Evolutionary conservation across 2,329 filamentous ascomycete species (phyloP).

Genomic region (Rugonectria rugulosa): DNA sequence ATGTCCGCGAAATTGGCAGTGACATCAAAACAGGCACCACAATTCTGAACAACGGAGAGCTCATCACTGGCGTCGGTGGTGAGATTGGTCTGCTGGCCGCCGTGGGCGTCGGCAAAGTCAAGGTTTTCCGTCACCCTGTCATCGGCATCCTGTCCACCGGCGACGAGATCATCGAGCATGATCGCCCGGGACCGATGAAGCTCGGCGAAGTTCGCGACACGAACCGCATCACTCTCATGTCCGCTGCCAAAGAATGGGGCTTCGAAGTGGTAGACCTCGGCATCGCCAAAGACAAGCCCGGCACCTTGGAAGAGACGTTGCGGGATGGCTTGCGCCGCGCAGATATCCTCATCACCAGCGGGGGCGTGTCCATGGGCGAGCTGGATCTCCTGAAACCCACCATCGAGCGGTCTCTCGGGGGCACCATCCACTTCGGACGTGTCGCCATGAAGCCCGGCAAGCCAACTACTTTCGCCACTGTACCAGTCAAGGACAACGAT

Average conservation of each 20-base stretch:
- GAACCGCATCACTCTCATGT: constrained; percentile 87
- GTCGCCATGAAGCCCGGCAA: constrained; percentile 99
- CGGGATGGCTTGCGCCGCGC: constrained; percentile 76
- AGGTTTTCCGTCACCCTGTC: constrained; percentile 77
- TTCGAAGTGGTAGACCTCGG: constrained; percentile 86
- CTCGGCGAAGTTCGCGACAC: constrained; percentile 92
- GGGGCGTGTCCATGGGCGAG: constrained; percentile 97
- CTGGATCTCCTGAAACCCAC: constrained; percentile 96
- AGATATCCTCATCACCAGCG: constrained; percentile 89
- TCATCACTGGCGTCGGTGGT: constrained; percentile 86
- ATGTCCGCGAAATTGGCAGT: constrained; percentile 89
- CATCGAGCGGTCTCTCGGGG: constrained; percentile 86
- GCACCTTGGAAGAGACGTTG: constrained; percentile 78
- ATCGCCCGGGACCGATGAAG: constrained; percentile 66
- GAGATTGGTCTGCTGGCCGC: constrained; percentile 91
- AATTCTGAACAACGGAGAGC: constrained; percentile 79
- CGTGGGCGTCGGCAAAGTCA: constrained; percentile 76
- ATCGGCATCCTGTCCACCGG: constrained; percentile 92
- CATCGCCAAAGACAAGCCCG: constrained; percentile 79
- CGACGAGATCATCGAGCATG: constrained; percentile 87
- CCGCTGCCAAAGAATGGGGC: constrained; percentile 75
- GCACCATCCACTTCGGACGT: constrained; percentile 94
- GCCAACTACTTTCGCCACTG: constrained; percentile 93
- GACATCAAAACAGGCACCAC: constrained; percentile 75
- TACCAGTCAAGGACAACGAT: constrained; percentile 69